Base-by-base conservation (phyloP, 305 asterid species). In the Fraxinus angustifolia region DNA sequence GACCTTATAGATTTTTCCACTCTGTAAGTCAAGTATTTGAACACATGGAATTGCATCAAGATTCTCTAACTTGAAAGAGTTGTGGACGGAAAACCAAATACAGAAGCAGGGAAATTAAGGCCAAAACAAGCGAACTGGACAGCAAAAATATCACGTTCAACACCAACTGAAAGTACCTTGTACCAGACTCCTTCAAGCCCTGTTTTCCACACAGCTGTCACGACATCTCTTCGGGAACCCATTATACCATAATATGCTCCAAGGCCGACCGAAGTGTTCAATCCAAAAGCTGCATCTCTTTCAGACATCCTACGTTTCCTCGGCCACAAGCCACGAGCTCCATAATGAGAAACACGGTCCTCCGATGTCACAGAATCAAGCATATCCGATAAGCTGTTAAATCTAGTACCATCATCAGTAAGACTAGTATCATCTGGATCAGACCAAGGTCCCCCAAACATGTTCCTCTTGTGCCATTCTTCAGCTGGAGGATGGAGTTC, bases 131-230 rank as follows among this genome's bases (percentile, higher is more conserved):
- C 12, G 40, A 73, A 80, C 71, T 14, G 65, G 36, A 77, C 21
- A 36, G 45, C 38, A 28, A 34, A n/a, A 40, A 84, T 50, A 56
- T 40, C 45, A 38, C 36, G 35, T 21, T 33, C 53, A 70, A 72
- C 10, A 17, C 10, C n/a, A 73, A 45, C 36, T 33, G 73, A 70
- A 74, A 82, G 40, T 82, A 94, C 99, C 98, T 94, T 96, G 88
- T 92, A 96, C 99, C 99, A 96, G 78, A 91, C 98, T 78, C 99
- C 98, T 81, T 96, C 98, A 72, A 96, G 98, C 48, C 98, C 99
- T 60, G 98, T 90, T 85, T 92, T 96, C 98, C 99, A 96, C 76
- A 94, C 93, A 73, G 98, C 95, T 19, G 97, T 96, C 30, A 96
- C 98, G 78, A 94, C 98, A 88, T 94, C 99, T 85, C 99, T 90